Evolutionary conservation across 2,329 filamentous ascomycete genomes (phyloP).

Genomic region (Monilinia laxa): DNA sequence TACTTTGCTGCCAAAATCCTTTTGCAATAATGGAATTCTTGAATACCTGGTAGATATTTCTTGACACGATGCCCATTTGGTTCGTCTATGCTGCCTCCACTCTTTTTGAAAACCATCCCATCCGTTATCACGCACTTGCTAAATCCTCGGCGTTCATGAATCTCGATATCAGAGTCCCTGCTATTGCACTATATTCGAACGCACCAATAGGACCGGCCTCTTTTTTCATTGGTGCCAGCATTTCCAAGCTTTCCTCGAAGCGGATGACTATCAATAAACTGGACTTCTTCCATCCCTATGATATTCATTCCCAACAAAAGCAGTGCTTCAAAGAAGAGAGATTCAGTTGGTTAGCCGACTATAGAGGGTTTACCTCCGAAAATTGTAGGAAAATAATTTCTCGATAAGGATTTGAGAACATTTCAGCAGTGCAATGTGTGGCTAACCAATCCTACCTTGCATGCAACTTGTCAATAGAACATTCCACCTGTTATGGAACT

Average conservation of each 20-base stretch:
- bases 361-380: neutral
- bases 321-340: neutral
- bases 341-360: neutral
- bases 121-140: neutral
- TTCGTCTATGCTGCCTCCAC: neutral
- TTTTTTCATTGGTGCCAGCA: slow-evolving; percentile 10
- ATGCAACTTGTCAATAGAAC: slow-evolving; percentile 4
- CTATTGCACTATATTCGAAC: neutral
- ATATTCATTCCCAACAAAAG: neutral
- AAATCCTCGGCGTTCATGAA: neutral
- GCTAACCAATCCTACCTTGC: neutral
- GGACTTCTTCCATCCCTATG: neutral
- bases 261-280: neutral
- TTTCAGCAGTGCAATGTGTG: neutral
- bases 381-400: neutral
- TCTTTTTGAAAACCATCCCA: neutral
- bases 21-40: neutral
- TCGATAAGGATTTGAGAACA: neutral
- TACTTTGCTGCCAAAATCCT: neutral
- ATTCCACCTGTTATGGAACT: neutral
- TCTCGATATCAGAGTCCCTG: neutral
- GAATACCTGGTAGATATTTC: too few species aligned
- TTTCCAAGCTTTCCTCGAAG: neutral
- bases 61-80: neutral
- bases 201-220: neutral